These are phyloP conservation scores for Claviceps sp. DNA, from an alignment of 2,329 filamentous ascomycete species.

Conservation along the genomic window DNA sequence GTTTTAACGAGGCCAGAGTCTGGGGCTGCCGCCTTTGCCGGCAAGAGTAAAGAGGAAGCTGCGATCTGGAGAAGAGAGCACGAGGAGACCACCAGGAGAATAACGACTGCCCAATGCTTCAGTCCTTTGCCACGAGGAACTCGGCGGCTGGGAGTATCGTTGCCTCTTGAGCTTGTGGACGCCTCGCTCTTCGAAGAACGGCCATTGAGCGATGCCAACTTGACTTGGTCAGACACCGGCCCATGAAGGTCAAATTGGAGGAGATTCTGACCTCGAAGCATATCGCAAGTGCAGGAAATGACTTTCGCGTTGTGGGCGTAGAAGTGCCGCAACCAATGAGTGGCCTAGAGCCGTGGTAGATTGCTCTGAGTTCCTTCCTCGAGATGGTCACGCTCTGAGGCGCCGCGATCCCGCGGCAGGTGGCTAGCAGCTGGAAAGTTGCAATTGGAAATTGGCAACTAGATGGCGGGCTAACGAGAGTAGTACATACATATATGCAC, in stretches of 20 bases:
- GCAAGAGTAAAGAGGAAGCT: slow-evolving; percentile 1
- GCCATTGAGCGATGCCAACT: background rate
- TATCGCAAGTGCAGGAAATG: background rate
- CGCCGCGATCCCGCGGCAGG: background rate
- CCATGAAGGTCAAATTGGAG: background rate
- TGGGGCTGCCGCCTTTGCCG: background rate
- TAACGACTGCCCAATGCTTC: background rate
- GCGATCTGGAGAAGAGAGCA: background rate
- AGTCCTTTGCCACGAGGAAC: background rate
- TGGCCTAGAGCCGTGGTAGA: background rate
- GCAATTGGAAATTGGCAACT: background rate
- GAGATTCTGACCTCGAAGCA: background rate
- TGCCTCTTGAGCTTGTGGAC: background rate
- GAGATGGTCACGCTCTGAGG: no score
- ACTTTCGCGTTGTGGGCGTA: background rate
- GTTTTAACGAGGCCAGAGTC: background rate
- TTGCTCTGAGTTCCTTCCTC: background rate
- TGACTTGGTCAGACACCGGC: background rate
- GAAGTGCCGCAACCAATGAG: background rate
- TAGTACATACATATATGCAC: background rate
- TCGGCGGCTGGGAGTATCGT: background rate
- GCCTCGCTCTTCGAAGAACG: background rate
- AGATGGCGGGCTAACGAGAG: background rate
- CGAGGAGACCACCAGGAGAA: background rate
- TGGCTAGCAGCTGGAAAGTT: background rate